A percentile compares a stretch with the other conserved stretches of the same genome.
Conservation (phyloP, 2,329 filamentous ascomycete genomes). For the Mollisia scopiformis region DNA sequence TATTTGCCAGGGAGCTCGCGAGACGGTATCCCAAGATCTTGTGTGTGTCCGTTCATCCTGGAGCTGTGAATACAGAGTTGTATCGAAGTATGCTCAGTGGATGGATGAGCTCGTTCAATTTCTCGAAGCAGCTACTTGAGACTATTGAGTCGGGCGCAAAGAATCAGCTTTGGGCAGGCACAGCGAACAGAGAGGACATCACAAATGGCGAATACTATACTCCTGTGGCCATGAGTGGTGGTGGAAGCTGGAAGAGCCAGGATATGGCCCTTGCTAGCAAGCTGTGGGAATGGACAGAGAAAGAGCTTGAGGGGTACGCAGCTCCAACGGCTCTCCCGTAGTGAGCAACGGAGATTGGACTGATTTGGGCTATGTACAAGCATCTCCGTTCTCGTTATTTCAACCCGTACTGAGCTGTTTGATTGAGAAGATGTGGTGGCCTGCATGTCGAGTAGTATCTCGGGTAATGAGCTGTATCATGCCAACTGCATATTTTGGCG, state of each 20-base stretch:
- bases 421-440: no score
- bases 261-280: conserved; percentile 17
- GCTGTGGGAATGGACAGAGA: conserved; percentile 24
- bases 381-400: neutral
- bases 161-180: conserved; percentile 17
- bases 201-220: conserved; percentile 42
- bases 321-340: neutral
- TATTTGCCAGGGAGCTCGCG: conserved; percentile 4
- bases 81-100: conserved; percentile 9
- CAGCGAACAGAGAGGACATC: conserved; percentile 20
- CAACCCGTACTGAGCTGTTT: no score
- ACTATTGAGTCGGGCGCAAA: conserved; percentile 13
- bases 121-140: conserved; percentile 7
- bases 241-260: conserved; percentile 8
- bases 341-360: neutral
- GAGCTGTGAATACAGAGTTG: conserved; percentile 20
- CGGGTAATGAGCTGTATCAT: no score
- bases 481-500: no score
- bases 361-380: neutral
- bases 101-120: conserved; percentile 8
- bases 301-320: conserved; percentile 26
- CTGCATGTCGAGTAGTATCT: no score
- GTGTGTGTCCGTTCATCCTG: conserved; percentile 21
- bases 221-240: conserved; percentile 39
- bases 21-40: conserved; percentile 14